These are phyloP conservation scores for Polymyxa betae DNA, from an alignment of 208 protist species.

Conservation along the genomic window DNA sequence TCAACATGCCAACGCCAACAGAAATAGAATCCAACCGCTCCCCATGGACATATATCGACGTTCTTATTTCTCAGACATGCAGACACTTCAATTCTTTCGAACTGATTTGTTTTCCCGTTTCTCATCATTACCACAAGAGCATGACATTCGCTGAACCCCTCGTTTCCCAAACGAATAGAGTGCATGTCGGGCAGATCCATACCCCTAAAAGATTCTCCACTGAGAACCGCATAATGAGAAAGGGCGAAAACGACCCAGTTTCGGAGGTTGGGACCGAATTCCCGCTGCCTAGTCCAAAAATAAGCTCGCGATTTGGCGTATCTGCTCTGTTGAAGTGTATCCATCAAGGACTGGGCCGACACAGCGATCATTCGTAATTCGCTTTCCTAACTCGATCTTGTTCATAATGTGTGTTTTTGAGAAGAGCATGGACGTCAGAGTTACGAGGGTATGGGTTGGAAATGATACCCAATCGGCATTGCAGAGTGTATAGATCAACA, in stretches of 20 bases:
- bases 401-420: too few relatives aligned
- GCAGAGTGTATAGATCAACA: too few relatives aligned
- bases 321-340: neutral
- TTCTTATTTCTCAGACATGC: neutral
- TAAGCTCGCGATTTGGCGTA: neutral
- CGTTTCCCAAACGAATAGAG: neutral
- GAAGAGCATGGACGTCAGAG: too few relatives aligned
- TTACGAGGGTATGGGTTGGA: too few relatives aligned
- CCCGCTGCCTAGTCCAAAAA: neutral
- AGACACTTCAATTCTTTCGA: neutral
- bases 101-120: neutral
- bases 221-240: neutral
- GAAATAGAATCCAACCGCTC: neutral
- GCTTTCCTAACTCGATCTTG: too few relatives aligned
- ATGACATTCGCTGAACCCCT: neutral
- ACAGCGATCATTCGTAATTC: too few relatives aligned
- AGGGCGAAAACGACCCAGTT: neutral
- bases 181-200: neutral
- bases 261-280: neutral
- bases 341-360: too few relatives aligned
- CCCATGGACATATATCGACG: neutral
- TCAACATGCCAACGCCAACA: neutral
- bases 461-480: too few relatives aligned
- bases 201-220: neutral
- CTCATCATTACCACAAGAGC: neutral